These are phyloP conservation scores for Penicillium rolfsii DNA, from an alignment of 2,329 filamentous ascomycete genomes.

Conservation along the genomic window DNA sequence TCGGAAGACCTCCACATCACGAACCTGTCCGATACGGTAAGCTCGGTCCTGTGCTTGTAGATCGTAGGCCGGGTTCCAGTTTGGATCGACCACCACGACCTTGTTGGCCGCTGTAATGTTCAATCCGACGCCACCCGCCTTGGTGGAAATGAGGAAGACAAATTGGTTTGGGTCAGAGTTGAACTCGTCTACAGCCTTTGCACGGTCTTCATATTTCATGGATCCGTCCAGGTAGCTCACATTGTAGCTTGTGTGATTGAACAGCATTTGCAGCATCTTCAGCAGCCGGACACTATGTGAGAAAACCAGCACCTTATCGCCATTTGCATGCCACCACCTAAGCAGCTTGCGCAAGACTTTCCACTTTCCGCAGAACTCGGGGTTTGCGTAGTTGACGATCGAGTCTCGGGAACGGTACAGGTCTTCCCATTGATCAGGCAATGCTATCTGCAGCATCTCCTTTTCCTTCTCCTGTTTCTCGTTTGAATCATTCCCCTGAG, in stretches of 20 bases:
- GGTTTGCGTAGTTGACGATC: conserved; percentile 78
- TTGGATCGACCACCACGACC: conserved; percentile 93
- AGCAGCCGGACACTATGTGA: conserved; percentile 87
- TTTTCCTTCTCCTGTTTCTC: conserved; percentile 81
- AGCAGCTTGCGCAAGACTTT: conserved; percentile 84
- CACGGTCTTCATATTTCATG: conserved; percentile 80
- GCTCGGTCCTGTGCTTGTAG: conserved; percentile 95
- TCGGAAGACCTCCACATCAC: conserved; percentile 94
- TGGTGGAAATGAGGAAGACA: conserved; percentile 93
- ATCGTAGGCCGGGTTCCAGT: conserved; percentile 96
- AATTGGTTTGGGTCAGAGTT: conserved; percentile 86
- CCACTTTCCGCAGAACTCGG: conserved; percentile 97
- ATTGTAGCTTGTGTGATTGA: conserved; percentile 85
- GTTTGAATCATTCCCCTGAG: conserved; percentile 62
- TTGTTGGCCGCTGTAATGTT: conserved; percentile 99
- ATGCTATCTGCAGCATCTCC: conserved; percentile 70
- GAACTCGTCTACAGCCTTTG: conserved; percentile 83
- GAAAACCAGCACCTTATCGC: conserved; percentile 94
- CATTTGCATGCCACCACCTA: conserved; percentile 84
- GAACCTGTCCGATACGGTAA: conserved; percentile 89
- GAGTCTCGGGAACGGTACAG: conserved; percentile 76
- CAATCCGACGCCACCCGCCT: conserved; percentile 87
- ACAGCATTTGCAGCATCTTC: conserved; percentile 80
- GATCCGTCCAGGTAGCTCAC: conserved; percentile 88
- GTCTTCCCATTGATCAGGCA: conserved; percentile 74